Evolutionary conservation across 2,329 filamentous ascomycete genomes (phyloP).

Genomic region (Passalora sequoiae): DNA sequence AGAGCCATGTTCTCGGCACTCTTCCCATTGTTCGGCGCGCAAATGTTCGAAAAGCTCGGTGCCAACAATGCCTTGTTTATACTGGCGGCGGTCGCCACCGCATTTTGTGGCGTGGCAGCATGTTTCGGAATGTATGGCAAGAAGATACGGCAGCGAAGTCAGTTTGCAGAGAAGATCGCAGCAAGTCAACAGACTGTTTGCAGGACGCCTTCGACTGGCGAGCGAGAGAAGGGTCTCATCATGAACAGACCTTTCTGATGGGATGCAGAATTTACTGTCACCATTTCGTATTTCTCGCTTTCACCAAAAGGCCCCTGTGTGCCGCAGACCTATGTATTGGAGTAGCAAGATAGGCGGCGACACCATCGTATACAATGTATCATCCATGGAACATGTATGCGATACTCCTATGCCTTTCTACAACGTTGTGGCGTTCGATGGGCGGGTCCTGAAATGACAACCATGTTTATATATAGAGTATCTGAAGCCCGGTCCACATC

Average conservation of each 20-base stretch:
- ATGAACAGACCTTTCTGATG: not conserved
- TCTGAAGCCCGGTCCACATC: no score
- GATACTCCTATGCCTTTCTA: no score
- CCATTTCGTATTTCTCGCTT: no score
- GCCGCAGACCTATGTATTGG: no score
- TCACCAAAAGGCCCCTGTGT: no score
- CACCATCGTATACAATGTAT: no score
- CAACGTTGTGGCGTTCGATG: no score
- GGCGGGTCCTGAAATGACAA: no score
- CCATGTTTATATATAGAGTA: no score
- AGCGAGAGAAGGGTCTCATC: not conserved
- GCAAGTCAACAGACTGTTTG: constrained; percentile 10
- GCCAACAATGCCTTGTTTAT: constrained; percentile 39
- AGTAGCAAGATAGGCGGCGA: no score
- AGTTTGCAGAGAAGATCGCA: constrained; percentile 11
- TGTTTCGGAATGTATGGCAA: constrained; percentile 8
- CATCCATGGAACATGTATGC: no score
- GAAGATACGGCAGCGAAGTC: constrained; percentile 10
- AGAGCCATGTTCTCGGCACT: constrained; percentile 37
- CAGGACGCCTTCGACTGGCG: not conserved
- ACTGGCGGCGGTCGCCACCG: constrained; percentile 39
- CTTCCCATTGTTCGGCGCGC: constrained; percentile 39
- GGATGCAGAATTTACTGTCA: no score
- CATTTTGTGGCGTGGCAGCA: constrained; percentile 12
- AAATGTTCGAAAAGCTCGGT: constrained; percentile 39